Base-by-base conservation (phyloP, 2,329 filamentous ascomycete species). In the Claviceps sp. region DNA sequence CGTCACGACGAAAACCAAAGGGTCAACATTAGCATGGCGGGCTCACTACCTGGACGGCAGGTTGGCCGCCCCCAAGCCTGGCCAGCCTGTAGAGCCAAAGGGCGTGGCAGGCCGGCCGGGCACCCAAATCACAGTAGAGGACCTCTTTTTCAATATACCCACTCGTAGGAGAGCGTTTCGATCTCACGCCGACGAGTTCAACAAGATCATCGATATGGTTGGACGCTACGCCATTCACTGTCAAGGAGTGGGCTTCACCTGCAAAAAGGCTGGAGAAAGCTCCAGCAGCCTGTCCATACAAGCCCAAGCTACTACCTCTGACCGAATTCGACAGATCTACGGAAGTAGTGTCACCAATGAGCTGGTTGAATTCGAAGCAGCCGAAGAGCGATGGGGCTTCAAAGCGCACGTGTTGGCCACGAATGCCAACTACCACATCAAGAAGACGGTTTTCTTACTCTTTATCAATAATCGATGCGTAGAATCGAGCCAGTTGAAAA, bases 401-500 rank as follows among this genome's bases (percentile, higher is more conserved):
- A 85, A 79, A 58, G 86, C 88, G 2, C 77, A 81, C 11, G 90
- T 89, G 0, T 84, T 86, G 67, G 83, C 85, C 34, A 96, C 88
- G 49, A 97, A 93, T 66, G 93, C 93, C 44, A 98, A 98, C 62
- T 94, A 96, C 65, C 87, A 86, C 64, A 84, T 89, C 57, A 98
- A 97, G 67, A 86, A 87, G 66, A 96, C 89, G 0, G 85, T 80
- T 0, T 71, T 97, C 22, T 72, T 98, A 3, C 75, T 98, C 0
- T 98, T 98, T 70, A 97, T 98, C 71, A 98, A 98, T 60, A 88
- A 97, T 64, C 84, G 93, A 42, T 85, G 87, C 14, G 93, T 98
- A 9, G 93, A 98, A 57, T 97, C 91, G 0, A 81, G 82, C 0
- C 80, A 82, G 45, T 85, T 98, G 58, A 93, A 89, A 62, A 95